These are phyloP conservation scores for Linanthus parryae DNA, from an alignment of 148 eudicot genomes.

Conservation along the genomic window DNA sequence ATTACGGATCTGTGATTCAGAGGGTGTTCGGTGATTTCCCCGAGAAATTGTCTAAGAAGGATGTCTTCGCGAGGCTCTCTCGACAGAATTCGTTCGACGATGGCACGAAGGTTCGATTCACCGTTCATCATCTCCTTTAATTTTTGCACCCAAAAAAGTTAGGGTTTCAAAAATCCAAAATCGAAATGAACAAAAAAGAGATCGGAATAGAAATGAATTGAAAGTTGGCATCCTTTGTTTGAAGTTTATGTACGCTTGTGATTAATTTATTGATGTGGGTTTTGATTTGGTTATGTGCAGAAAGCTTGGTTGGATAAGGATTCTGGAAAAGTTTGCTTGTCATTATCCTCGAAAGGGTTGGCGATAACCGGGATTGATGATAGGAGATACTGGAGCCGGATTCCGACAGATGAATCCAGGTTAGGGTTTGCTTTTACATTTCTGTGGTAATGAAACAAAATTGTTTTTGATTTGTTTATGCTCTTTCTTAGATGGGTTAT, in stretches of 20 bases:
- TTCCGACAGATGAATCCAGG: constrained; percentile 38
- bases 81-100: constrained; percentile 51
- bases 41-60: constrained; percentile 46
- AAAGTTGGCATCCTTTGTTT: not conserved
- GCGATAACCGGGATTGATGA: constrained; percentile 46
- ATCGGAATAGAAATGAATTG: not conserved
- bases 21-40: constrained; percentile 36
- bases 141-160: not conserved
- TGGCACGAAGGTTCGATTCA: constrained; percentile 52
- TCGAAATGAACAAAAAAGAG: not conserved
- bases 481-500: too few relatives aligned
- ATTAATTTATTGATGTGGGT: not conserved
- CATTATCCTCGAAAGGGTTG: constrained; percentile 32
- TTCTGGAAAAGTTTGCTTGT: constrained; percentile 35
- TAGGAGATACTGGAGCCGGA: constrained; percentile 43
- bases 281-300: constrained; percentile 21
- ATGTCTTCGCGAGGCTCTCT: constrained; percentile 53
- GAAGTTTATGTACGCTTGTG: constrained; percentile 9
- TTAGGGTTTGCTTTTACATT: constrained; percentile 13
- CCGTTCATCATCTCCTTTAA: not conserved
- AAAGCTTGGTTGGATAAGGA: constrained; percentile 43
- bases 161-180: not conserved
- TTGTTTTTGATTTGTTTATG: too few relatives aligned
- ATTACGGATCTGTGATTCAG: constrained; percentile 36
- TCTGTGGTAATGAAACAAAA: too few relatives aligned